A percentile compares a stretch with the other conserved stretches of the same genome.
These are phyloP conservation scores for Filobasidium floriforme DNA, from an alignment of 768 basidiomycete genomes.

Conservation along the genomic window DNA sequence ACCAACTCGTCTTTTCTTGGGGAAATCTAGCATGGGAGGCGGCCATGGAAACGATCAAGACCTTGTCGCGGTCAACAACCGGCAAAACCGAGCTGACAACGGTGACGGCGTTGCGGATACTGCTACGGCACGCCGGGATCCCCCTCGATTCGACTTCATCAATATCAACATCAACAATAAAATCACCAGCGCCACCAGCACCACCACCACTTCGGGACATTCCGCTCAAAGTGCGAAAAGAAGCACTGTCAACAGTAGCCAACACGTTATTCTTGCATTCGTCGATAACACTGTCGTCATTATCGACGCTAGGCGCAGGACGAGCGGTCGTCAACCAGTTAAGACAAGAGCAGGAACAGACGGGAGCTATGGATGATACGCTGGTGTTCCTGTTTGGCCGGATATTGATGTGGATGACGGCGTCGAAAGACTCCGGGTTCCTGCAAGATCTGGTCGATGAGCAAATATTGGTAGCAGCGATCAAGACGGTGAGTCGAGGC, in stretches of 20 bases:
- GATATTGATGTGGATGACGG: constrained; percentile 31
- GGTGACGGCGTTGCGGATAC: not conserved
- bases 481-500: constrained; percentile 32
- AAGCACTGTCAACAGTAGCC: constrained; percentile 3
- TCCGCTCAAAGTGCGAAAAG: constrained; percentile 1
- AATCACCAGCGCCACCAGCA: not conserved
- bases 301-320: not conserved
- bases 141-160: not conserved
- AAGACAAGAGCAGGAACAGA: not conserved
- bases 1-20: constrained; percentile 8
- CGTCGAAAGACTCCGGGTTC: constrained; percentile 22
- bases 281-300: not conserved
- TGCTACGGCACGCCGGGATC: not conserved
- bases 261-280: constrained; percentile 8
- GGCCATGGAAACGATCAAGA: constrained; percentile 66
- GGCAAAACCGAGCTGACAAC: not conserved
- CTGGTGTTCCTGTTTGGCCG: constrained; percentile 34
- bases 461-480: constrained; percentile 30
- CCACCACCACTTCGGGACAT: not conserved
- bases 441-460: constrained; percentile 38
- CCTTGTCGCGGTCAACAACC: constrained; percentile 44
- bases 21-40: constrained; percentile 56
- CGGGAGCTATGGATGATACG: constrained; percentile 22
- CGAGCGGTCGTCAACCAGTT: not conserved
- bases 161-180: not conserved